Conservation (phyloP, 1,139 yeast species). For the Nakaseomyces nivariensis region DNA sequence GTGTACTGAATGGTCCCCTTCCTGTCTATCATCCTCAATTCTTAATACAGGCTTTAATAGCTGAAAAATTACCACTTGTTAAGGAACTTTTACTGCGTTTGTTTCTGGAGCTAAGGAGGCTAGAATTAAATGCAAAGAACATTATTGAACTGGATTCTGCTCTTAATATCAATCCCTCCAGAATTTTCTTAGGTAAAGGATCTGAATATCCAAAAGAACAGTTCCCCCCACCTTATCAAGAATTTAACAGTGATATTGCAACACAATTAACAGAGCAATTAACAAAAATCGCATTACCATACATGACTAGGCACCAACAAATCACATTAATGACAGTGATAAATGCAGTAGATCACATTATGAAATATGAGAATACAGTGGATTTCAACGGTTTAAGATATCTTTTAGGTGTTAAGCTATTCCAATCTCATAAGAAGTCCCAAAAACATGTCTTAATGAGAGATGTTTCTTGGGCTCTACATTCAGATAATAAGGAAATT, state of each 20-base stretch:
- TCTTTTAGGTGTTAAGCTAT: constrained; percentile 62
- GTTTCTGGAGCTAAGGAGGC: constrained; percentile 42
- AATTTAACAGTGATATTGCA: constrained; percentile 39
- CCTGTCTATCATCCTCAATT: constrained; percentile 91
- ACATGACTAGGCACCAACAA: constrained; percentile 84
- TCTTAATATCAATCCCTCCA: constrained; percentile 30
- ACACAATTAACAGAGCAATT: constrained; percentile 49
- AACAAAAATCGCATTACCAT: constrained; percentile 60
- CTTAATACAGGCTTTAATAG: constrained; percentile 64
- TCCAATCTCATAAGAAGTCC: constrained; percentile 41
- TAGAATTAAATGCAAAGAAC: constrained; percentile 35
- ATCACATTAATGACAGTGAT: constrained; percentile 66
- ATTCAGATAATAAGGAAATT: constrained; percentile 67
- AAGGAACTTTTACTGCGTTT: constrained; percentile 48
- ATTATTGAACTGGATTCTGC: constrained; percentile 32
- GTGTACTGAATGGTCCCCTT: constrained; percentile 76
- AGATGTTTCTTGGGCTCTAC: constrained; percentile 82
- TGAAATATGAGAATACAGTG: constrained; percentile 39
- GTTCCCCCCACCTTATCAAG: constrained; percentile 35
- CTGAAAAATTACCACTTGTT: constrained; percentile 49
- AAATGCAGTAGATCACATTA: constrained; percentile 50
- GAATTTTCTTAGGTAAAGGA: constrained; percentile 24
- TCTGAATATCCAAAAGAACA: constrained; percentile 15
- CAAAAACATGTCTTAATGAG: constrained; percentile 56
- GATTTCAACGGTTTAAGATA: constrained; percentile 71